A percentile compares a stretch with the other conserved stretches of the same genome.
phyloP scores from a whole-genome alignment of 495 filamentous ascomycete species.

The Penicillium samsonianum region DNA sequence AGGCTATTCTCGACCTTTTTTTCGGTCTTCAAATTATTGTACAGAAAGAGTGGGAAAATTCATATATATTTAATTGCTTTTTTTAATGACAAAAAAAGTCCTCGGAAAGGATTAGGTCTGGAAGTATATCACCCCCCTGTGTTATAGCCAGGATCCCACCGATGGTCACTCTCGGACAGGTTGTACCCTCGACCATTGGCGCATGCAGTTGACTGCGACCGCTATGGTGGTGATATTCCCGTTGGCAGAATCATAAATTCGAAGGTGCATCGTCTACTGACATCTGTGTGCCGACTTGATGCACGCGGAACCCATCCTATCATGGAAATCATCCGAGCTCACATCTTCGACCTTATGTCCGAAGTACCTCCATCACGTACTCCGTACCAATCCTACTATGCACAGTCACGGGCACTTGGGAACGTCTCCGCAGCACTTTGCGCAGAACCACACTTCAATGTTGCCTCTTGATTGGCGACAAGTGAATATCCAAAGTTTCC shows the following conservation, averaged over 20 bases:
- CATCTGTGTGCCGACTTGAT: constrained; percentile 11
- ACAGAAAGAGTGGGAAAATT: not conserved
- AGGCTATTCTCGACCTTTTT: not conserved
- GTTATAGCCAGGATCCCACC: constrained; percentile 9
- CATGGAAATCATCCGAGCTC: constrained; percentile 27
- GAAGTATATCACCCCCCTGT: constrained; percentile 6
- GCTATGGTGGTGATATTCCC: constrained; percentile 28
- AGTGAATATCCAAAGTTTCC: constrained; percentile 6
- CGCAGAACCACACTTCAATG: not conserved
- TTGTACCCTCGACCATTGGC: constrained; percentile 32
- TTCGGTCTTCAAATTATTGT: not conserved
- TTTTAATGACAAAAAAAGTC: not conserved
- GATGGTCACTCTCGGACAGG: constrained; percentile 24
- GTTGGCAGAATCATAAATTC: constrained; percentile 15
- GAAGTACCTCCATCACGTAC: not conserved
- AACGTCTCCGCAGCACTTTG: constrained; percentile 3
- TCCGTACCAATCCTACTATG: not conserved
- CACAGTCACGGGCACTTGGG: not conserved
- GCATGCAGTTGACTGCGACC: constrained; percentile 31
- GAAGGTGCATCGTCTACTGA: not conserved
- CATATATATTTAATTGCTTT: not conserved
- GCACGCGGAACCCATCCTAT: constrained; percentile 27
- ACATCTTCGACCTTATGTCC: not conserved
- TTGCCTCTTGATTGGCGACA: constrained; percentile 11
- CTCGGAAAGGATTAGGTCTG: constrained; percentile 11